Evolutionary conservation across 2,329 filamentous ascomycete genomes (phyloP).

Genomic region (Ophiostoma tasmaniense): DNA sequence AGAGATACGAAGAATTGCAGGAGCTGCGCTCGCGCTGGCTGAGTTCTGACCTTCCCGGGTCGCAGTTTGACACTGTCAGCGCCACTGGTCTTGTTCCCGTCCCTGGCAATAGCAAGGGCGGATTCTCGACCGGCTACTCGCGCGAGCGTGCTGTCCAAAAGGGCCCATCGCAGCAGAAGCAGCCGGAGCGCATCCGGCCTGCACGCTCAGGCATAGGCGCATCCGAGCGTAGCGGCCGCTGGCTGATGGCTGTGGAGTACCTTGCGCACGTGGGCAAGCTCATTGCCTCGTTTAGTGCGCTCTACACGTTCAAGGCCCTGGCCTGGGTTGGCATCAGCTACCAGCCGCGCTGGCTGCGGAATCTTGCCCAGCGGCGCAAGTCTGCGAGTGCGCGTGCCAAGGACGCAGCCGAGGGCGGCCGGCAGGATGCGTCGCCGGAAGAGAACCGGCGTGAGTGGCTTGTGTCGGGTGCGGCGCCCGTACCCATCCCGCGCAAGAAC

Average conservation of each 20-base stretch:
- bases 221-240: conserved; percentile 67
- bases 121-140: conserved; percentile 51
- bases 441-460: conserved; percentile 16
- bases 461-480: conserved; percentile 26
- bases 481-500: conserved; percentile 40
- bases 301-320: conserved; percentile 46
- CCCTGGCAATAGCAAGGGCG: conserved; percentile 37
- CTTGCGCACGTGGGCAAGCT: conserved; percentile 65
- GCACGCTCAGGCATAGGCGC: conserved; percentile 64
- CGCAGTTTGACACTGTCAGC: conserved; percentile 44
- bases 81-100: conserved; percentile 49
- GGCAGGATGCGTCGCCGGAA: neutral
- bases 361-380: conserved; percentile 38
- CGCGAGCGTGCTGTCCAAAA: conserved; percentile 61
- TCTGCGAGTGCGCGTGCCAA: conserved; percentile 18
- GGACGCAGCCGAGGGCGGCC: conserved; percentile 7
- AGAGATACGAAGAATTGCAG: conserved; percentile 70
- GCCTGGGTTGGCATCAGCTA: conserved; percentile 50
- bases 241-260: conserved; percentile 69
- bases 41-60: conserved; percentile 37
- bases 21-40: conserved; percentile 44
- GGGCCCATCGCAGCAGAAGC: conserved; percentile 37
- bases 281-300: conserved; percentile 48
- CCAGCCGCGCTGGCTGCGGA: conserved; percentile 56
- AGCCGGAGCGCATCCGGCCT: conserved; percentile 34